A percentile compares a stretch with the other conserved stretches of the same genome.
These are phyloP conservation scores for Aspergillus wentii DNA, from an alignment of 495 filamentous ascomycete genomes.

Conservation along the genomic window DNA sequence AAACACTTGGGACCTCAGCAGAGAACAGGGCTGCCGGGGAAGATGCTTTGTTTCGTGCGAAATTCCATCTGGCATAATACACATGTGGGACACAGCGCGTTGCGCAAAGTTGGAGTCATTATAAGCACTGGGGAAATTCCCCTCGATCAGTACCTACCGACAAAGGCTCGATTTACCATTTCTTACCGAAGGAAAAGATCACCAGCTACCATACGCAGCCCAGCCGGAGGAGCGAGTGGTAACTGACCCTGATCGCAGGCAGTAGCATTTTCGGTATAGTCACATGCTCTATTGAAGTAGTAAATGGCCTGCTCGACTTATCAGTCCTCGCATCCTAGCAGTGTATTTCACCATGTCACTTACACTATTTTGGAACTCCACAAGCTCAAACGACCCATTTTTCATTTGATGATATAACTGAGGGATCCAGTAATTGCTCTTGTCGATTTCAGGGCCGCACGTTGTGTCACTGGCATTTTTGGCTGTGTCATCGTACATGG, in stretches of 20 bases:
- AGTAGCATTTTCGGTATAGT: constrained; percentile 9
- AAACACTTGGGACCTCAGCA: constrained; percentile 45
- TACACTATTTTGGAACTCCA: constrained; percentile 13
- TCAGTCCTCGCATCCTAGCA: neutral
- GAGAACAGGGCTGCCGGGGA: constrained; percentile 9
- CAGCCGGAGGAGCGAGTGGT: constrained; percentile 41
- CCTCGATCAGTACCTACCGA: no score
- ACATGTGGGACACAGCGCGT: constrained; percentile 21
- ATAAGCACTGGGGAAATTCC: constrained; percentile 14
- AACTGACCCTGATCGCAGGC: constrained; percentile 5
- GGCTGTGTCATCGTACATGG: constrained; percentile 52
- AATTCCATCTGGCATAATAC: constrained; percentile 10
- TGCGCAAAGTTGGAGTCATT: constrained; percentile 15
- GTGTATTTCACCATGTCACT: neutral
- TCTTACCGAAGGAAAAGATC: constrained; percentile 35
- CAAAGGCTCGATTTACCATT: neutral
- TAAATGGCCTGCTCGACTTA: constrained; percentile 13
- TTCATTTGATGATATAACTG: constrained; percentile 58
- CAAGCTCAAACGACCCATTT: constrained; percentile 50
- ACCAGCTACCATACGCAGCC: constrained; percentile 71
- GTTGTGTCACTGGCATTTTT: constrained; percentile 59
- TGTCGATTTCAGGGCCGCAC: constrained; percentile 59
- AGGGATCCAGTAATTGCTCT: constrained; percentile 76
- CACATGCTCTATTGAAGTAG: constrained; percentile 22
- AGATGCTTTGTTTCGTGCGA: constrained; percentile 18